Percentiles rank a stretch among this genome's conserved stretches.
These are phyloP conservation scores for Pistacia integerrima DNA, from an alignment of 345 rosid species.

Conservation along the genomic window DNA sequence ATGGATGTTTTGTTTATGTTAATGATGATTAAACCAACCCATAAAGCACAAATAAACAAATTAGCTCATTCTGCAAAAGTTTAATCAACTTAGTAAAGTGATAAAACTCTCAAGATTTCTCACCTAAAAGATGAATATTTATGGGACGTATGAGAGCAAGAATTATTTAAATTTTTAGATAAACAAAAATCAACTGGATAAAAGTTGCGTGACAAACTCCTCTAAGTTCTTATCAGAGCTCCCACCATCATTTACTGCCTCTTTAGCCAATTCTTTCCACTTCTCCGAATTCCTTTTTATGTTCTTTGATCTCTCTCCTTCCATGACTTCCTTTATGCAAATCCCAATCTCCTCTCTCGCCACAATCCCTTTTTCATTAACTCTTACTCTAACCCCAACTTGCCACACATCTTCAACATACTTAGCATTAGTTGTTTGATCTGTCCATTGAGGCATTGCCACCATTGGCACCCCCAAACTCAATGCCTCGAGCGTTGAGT, in stretches of 20 bases:
- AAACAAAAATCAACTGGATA: background rate
- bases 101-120: no score
- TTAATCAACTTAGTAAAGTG: no score
- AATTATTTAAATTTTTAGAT: no score
- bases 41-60: no score
- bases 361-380: slow-evolving; percentile 24
- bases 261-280: slow-evolving; percentile 29
- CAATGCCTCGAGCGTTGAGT: slow-evolving; percentile 61
- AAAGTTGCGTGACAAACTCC: slow-evolving; percentile 37
- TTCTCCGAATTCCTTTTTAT: slow-evolving; percentile 11
- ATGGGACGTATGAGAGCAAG: no score
- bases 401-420: slow-evolving; percentile 29
- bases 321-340: slow-evolving; percentile 13
- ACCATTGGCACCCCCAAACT: slow-evolving; percentile 53
- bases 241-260: slow-evolving; percentile 44
- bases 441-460: slow-evolving; percentile 65
- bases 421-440: slow-evolving; percentile 52
- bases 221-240: slow-evolving; percentile 50
- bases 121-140: no score
- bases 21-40: no score
- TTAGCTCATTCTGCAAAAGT: no score
- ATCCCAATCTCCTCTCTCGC: slow-evolving; percentile 23
- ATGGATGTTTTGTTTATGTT: no score
- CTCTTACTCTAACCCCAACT: slow-evolving; percentile 27
- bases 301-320: slow-evolving; percentile 15